phyloP scores from a whole-genome alignment of 73 alveolate species.

The Symbiodinium pilosum region DNA sequence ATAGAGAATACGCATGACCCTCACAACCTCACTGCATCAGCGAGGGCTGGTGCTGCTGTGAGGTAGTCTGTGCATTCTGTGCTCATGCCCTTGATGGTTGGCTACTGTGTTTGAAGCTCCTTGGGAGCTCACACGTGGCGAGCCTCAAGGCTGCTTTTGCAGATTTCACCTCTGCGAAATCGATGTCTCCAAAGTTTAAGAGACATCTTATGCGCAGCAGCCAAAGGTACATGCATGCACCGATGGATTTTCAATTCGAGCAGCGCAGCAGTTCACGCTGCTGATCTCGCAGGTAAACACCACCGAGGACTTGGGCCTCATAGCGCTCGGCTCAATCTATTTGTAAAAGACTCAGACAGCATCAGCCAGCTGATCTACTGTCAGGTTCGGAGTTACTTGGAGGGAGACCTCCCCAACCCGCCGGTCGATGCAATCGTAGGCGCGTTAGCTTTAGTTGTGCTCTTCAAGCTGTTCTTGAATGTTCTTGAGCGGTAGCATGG shows the following conservation, averaged over 20 bases:
- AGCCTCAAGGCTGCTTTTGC: background rate
- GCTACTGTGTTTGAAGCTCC: too few species aligned
- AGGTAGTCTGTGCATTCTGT: too few species aligned
- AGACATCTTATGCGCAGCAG: background rate
- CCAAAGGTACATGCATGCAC: too few species aligned
- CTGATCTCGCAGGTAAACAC: slow-evolving; percentile 19
- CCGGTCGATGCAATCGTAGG: slow-evolving; percentile 78
- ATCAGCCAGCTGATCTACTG: too few species aligned
- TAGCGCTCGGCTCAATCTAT: background rate
- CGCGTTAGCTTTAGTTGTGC: background rate
- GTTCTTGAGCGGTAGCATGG: background rate
- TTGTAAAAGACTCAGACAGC: too few species aligned
- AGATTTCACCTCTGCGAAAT: background rate
- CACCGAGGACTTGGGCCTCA: slow-evolving; percentile 71
- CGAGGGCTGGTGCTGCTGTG: too few species aligned
- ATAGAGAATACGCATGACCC: background rate
- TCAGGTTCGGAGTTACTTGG: slow-evolving; percentile 79
- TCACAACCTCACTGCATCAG: too few species aligned
- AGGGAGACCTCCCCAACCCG: slow-evolving; percentile 35
- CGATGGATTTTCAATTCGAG: too few species aligned
- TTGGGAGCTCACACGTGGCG: too few species aligned
- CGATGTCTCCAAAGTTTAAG: background rate
- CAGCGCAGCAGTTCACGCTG: slow-evolving; percentile 5
- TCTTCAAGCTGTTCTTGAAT: background rate
- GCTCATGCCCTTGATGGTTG: too few species aligned